phyloP scores from a whole-genome alignment of 148 eudicot genomes.

The Cornus kousa region DNA sequence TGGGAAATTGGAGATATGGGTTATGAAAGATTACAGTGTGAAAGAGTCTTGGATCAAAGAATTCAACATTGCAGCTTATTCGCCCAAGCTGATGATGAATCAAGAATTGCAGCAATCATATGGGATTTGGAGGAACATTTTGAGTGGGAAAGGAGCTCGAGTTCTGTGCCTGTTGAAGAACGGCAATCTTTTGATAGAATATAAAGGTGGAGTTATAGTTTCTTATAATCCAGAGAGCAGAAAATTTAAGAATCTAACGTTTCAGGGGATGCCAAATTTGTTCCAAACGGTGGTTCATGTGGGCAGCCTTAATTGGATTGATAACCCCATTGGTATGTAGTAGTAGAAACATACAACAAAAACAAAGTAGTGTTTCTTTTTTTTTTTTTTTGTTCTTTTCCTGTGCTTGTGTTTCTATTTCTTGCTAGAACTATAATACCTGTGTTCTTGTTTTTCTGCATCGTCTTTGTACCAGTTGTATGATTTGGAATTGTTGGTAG shows the following conservation, averaged over 20 bases:
- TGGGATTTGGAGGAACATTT: slow-evolving; percentile 23
- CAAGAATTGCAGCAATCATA: neutral
- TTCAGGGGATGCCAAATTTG: slow-evolving; percentile 30
- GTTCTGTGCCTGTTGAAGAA: slow-evolving; percentile 27
- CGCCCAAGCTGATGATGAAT: slow-evolving; percentile 9
- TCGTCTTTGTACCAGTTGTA: neutral
- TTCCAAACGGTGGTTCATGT: slow-evolving; percentile 30
- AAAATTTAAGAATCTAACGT: slow-evolving; percentile 19
- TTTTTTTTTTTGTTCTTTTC: too few relatives aligned
- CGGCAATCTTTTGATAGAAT: slow-evolving; percentile 27
- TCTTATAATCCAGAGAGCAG: slow-evolving; percentile 22
- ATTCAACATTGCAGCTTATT: slow-evolving; percentile 9
- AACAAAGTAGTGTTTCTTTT: too few relatives aligned
- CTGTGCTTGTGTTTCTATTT: too few relatives aligned
- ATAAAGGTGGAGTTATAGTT: slow-evolving; percentile 25
- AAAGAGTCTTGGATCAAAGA: slow-evolving; percentile 36
- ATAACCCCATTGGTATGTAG: neutral
- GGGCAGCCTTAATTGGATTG: slow-evolving; percentile 31
- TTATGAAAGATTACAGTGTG: slow-evolving; percentile 33
- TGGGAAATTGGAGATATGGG: slow-evolving; percentile 32
- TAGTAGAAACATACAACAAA: neutral
- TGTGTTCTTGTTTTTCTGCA: neutral
- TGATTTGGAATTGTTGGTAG: neutral
- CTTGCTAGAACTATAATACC: neutral
- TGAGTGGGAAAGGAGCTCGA: neutral